Evolutionary conservation across 2,329 filamentous ascomycete species (phyloP), one percentile per base, ranked within the genome.

Genomic region (Neofusicoccum laricinum): DNA sequence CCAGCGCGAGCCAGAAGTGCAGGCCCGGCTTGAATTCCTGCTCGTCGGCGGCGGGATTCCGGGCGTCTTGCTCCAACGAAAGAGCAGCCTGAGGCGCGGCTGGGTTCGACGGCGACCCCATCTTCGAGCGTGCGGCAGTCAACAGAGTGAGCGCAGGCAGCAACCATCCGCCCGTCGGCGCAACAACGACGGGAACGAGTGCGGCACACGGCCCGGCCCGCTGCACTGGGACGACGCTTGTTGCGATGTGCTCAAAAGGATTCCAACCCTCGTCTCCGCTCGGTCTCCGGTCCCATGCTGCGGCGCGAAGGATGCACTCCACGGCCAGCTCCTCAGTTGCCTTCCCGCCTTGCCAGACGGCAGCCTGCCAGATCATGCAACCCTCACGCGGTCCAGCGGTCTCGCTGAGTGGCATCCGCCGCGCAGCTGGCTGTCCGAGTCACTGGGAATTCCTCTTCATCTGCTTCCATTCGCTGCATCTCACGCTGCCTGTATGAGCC

Each of bases 1-100:
- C 46, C 19, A 50, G 19, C 10, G 48, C 48, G 17, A 85, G 75
- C 19, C 77, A 67, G 68, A 84, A 82, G 34, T 69, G 67, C 66
- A 65, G 68, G 21, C 67, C 69, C 6, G 71, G 71, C 34, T 71
- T 69, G 66, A 72, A 72, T 25, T 43, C 63, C 4, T 57, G 48
- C 11, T 34, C 48, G 19, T 32, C 25, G 2, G n/a, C 1, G 48
- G 41, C 17, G 48, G 30, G 4, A 30, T 30, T 7, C 25, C 7
- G 5, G 25, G 7, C 48, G 32, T 50, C n/a, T 3, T 50, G 2
- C 30, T 50, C 30, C 25, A 11, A 10, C 25, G n/a, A 19, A 21
- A 19, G 15, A 19, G 17, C 41, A 19, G 5, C 15, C 19, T 21
- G 41, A 2, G 41, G 15, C 4, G 41, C 7, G 14, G 48, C 10